These are phyloP conservation scores for Chlorella sp. DNA, from an alignment of 139 green algal species.

Conservation along the genomic window DNA sequence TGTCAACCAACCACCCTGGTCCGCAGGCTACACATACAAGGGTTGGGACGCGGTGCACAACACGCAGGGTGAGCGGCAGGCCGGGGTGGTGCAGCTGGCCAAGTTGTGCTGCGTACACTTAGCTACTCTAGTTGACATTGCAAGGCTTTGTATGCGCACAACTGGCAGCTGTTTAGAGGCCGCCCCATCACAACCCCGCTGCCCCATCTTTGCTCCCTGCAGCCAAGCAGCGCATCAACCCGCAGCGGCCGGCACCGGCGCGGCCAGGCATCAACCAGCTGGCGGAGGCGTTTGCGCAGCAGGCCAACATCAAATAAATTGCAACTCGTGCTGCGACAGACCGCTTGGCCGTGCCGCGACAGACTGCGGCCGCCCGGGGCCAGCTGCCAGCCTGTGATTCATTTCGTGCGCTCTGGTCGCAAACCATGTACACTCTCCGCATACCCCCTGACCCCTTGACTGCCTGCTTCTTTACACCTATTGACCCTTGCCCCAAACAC, in stretches of 20 bases:
- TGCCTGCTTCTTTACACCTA: background rate
- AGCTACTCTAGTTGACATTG: too few species aligned
- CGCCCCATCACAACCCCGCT: too few species aligned
- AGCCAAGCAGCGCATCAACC: constrained; percentile 37
- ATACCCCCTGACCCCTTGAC: background rate
- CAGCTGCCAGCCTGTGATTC: too few species aligned
- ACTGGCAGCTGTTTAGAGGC: too few species aligned
- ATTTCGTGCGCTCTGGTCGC: background rate
- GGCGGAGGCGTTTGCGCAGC: constrained; percentile 37
- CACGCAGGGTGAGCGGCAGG: background rate
- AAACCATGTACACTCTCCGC: background rate
- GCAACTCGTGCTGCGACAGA: too few species aligned
- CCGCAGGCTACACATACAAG: constrained; percentile 95
- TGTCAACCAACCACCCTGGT: too few species aligned
- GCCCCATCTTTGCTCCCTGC: background rate
- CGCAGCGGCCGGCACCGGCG: constrained; percentile 2
- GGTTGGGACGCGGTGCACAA: constrained; percentile 84
- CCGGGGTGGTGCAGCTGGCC: background rate
- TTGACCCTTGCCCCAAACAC: background rate
- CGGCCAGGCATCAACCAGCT: constrained; percentile 37
- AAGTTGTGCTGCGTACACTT: too few species aligned
- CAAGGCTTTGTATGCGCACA: too few species aligned
- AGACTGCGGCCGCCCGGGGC: too few species aligned
- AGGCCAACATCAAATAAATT: background rate
- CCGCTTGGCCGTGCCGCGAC: too few species aligned